Base-by-base conservation (phyloP, 371 early-diverging fungal genomes). In the Mortierella sp. region DNA sequence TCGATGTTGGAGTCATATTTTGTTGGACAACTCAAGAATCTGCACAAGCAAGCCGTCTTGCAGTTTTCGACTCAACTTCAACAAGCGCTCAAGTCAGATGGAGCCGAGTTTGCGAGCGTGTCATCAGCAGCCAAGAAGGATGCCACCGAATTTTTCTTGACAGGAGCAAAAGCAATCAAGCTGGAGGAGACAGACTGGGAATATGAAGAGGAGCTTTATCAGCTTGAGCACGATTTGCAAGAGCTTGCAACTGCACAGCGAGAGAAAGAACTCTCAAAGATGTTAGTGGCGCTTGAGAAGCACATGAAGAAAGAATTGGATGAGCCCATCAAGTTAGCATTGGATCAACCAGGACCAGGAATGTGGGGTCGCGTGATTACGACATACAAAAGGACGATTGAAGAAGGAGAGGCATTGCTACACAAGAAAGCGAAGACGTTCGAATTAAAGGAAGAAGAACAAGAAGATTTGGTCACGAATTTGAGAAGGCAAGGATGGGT, bases 11-110 rank as follows among this genome's bases (percentile, higher is more conserved):
- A 93, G 47, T 89, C 93, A 4, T 89, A 89, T 53, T 97, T 90
- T 76, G 82, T 95, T 37, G 93, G 92, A 49, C 98, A 97, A 82
- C 85, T 98, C 19, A 91, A 93, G 63, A 97, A 97, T 69, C 76
- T 96, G 35, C 89, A 92, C 83, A 91, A 94, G 66, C 85, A 85
- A 67, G 90, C 93, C 0, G 76, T 93, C 3, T 76, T 70, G 3
- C 72, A 83, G 56, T 98, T 97, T 71, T 87, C 88, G 22, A 75
- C 81, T 45, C 75, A 83, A 31, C 76, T 92, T 31, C 77, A 87
- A 19, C 66, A 81, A 34, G 59, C 68, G 12, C 72, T 76, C 29
- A 35, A 66, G 13, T n/a, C 40, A 6, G 76, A 73, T 13, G 67
- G 53, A 13, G 59, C 72, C 19, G 74, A 79, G 26, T 72, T 75